Base-by-base conservation (phyloP, 495 filamentous ascomycete genomes). In the Neurospora sp. region DNA sequence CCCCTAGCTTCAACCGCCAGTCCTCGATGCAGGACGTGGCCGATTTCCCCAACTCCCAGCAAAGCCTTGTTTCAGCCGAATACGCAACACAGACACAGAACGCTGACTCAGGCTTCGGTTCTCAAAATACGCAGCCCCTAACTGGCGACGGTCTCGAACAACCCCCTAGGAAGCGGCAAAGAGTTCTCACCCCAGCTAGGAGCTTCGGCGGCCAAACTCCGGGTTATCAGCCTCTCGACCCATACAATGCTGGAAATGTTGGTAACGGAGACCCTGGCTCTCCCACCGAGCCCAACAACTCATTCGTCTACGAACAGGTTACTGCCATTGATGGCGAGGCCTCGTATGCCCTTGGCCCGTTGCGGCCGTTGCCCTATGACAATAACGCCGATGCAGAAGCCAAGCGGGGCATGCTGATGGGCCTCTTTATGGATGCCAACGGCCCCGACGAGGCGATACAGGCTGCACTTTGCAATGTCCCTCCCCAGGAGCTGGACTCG, bases 231-330 rank as follows among this genome's bases (percentile, higher is more conserved):
- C 86, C 87, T 2, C 85, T 90, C 82, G 86, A 88, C 12, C 82
- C 87, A 27, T 87, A 85, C 61, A 66, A 66, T 66, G 79, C 78
- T 37, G 79, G 75, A 37, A 79, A 81, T 31, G 85, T 81, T 37
- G 53, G 12, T 16, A 66, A 35, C 53, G 53, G 53, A 66, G 53
- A 66, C 72, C 81, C 85, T 0, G 85, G 84, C 1, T 94, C 93
- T 7, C 93, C 94, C 0, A 97, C 94, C 0, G 94, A 97, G 75
- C 91, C 91, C 8, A 94, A 92, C 76, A 92, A 94, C 46, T 96
- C 93, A 0, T 96, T 97, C 75, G 84, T 90, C 70, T 91, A 91
- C 77, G 88, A 90, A 38, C 88, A 92, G 69, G 83, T 86, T 40
- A 85, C 87, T 38, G 70, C 82, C 39, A 75, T 88, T 41, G 81